A percentile compares a stretch with the other conserved stretches of the same genome.
Evolutionary conservation across 2,329 filamentous ascomycete species (phyloP).

Genomic region (Rhinocladiella similis): DNA sequence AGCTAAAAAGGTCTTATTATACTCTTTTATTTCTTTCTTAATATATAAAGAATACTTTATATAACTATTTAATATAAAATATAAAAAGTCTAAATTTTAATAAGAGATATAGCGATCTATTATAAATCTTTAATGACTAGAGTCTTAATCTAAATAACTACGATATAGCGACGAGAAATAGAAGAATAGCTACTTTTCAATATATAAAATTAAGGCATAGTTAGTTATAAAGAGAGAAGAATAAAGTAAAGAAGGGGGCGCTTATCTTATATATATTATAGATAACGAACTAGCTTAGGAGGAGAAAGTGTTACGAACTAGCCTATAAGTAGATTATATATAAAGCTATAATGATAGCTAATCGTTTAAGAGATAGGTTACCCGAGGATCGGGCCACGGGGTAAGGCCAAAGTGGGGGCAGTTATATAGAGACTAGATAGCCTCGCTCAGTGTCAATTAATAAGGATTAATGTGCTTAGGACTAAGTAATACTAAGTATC

Average conservation of each 20-base stretch:
- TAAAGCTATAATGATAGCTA: too few species aligned
- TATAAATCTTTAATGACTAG: conserved; percentile 55
- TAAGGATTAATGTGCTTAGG: too few species aligned
- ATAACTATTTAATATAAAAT: conserved; percentile 52
- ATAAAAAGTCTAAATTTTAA: conserved; percentile 52
- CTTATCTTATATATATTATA: conserved; percentile 41
- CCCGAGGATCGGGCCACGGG: too few species aligned
- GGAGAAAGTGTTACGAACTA: too few species aligned
- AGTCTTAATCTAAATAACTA: conserved; percentile 53
- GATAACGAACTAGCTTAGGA: too few species aligned
- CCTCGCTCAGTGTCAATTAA: too few species aligned
- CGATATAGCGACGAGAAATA: conserved; percentile 47
- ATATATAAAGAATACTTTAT: conserved; percentile 51
- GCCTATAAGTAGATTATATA: too few species aligned
- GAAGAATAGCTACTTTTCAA: conserved; percentile 52
- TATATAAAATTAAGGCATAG: conserved; percentile 43
- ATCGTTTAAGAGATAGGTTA: too few species aligned
- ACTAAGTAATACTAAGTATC: too few species aligned
- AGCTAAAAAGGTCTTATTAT: too few species aligned
- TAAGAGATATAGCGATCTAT: conserved; percentile 52
- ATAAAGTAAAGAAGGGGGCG: conserved; percentile 53
- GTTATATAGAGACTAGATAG: too few species aligned
- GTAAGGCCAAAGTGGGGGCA: too few species aligned
- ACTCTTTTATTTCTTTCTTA: conserved; percentile 45
- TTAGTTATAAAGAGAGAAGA: conserved; percentile 50